These are phyloP conservation scores for Candida fluviatilis DNA, from an alignment of 805 yeast species.

Conservation along the genomic window DNA sequence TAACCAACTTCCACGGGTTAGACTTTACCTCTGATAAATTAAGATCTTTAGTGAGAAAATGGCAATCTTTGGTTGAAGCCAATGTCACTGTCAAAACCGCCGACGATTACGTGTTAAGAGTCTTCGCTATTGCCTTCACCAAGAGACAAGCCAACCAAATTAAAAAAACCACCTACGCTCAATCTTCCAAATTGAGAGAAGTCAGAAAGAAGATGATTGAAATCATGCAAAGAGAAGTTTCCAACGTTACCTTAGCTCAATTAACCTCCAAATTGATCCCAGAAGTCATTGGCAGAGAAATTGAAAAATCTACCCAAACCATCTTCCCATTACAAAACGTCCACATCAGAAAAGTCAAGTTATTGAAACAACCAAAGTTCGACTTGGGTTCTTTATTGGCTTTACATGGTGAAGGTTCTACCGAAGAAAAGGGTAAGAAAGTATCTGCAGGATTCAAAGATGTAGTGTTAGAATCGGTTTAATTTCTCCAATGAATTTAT, in stretches of 20 bases:
- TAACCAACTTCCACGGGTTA: slow-evolving; percentile 98
- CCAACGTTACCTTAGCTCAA: slow-evolving; percentile 88
- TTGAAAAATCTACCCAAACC: slow-evolving; percentile 86
- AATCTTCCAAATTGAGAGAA: slow-evolving; percentile 91
- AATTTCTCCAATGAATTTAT: slow-evolving; percentile 17
- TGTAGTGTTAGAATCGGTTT: slow-evolving; percentile 92
- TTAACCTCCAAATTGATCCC: slow-evolving; percentile 93
- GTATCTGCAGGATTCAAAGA: slow-evolving; percentile 95
- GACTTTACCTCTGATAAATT: slow-evolving; percentile 95
- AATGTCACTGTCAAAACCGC: slow-evolving; percentile 95
- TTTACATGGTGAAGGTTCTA: slow-evolving; percentile 87
- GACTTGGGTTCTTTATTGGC: slow-evolving; percentile 91
- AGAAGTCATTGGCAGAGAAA: slow-evolving; percentile 95
- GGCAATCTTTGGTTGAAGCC: slow-evolving; percentile 96
- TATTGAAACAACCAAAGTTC: slow-evolving; percentile 95
- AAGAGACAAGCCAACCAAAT: slow-evolving; percentile 91
- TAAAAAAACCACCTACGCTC: slow-evolving; percentile 94
- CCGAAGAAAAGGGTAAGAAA: slow-evolving; percentile 92
- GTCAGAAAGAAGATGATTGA: slow-evolving; percentile 92
- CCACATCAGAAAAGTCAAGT: slow-evolving; percentile 95
- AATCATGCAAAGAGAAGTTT: slow-evolving; percentile 89
- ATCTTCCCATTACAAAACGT: slow-evolving; percentile 95
- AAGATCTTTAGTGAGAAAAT: slow-evolving; percentile 92
- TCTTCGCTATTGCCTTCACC: slow-evolving; percentile 95
- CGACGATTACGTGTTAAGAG: slow-evolving; percentile 91